Percentiles rank a stretch among this genome's conserved stretches.
Conservation (phyloP, 2,329 filamentous ascomycete species). For the Fusarium avenaceum region DNA sequence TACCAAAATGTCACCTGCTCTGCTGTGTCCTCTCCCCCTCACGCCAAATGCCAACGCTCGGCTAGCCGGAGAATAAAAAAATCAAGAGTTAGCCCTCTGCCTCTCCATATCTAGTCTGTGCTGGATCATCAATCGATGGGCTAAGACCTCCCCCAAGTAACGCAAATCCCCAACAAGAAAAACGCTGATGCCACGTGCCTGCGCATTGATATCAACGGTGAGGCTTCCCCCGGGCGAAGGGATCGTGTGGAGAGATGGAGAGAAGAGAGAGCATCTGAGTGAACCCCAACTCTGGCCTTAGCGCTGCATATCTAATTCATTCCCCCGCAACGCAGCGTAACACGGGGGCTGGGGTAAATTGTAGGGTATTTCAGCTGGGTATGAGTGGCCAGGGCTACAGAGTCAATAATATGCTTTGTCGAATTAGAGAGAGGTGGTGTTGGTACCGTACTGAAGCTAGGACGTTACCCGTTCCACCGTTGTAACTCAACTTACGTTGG, state of each 20-base stretch:
- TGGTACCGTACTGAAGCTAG: constrained; percentile 2
- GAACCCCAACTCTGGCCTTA: constrained; percentile 41
- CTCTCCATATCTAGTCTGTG: constrained; percentile 12
- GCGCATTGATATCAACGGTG: constrained; percentile 29
- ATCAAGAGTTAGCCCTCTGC: constrained; percentile 5
- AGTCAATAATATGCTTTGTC: constrained; percentile 4
- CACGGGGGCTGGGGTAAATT: constrained; percentile 26
- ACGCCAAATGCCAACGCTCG: constrained; percentile 3
- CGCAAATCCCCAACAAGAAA: constrained; percentile 5
- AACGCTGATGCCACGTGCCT: not conserved
- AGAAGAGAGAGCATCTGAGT: constrained; percentile 41
- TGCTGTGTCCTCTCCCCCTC: constrained; percentile 22
- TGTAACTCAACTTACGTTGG: not conserved
- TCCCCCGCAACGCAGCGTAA: constrained; percentile 31
- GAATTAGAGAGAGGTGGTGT: constrained; percentile 21
- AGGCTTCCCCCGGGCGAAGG: constrained; percentile 45
- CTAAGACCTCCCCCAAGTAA: not conserved
- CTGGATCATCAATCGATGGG: constrained; percentile 7
- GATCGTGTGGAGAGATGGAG: constrained; percentile 48
- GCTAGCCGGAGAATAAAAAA: constrained; percentile 29
- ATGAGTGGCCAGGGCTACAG: constrained; percentile 28
- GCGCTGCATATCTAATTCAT: constrained; percentile 35
- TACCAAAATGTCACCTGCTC: not conserved
- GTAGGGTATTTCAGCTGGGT: not conserved
- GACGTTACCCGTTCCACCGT: not conserved